Evolutionary conservation across 305 asterid species (phyloP), one percentile per base, ranked within the genome.

Genomic region (Andrographis paniculata): DNA sequence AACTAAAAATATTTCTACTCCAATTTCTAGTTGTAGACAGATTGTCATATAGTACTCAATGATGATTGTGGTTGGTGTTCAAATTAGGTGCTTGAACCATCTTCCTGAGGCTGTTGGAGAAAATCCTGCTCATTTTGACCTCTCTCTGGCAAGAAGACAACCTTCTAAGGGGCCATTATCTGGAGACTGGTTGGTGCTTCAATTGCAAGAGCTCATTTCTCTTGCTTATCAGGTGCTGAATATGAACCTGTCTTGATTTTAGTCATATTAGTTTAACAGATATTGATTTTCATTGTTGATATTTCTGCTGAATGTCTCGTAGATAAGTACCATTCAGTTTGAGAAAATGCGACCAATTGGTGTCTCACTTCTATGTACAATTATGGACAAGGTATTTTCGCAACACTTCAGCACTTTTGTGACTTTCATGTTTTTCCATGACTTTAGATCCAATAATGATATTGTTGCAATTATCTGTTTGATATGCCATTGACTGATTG

Each of bases 241-340:
- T 52, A 42, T 53, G 47, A 67, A 59, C 8, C 22, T 27, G 24
- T 58, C 50, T 52, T 65, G 36, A 22, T 41, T 42, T 45, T 58
- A 42, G 60, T 51, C 39, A 23, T 55, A 31, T 55, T 50, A 33
- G 20, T 46, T 59, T 56, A 42, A 35, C 42, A 45, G 27, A 42
- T 28, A 36, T 21, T 48, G 52, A 30, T 48, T 53, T 45, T 19
- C 19, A 21, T 58, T 36, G 14, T 35, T 56, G 18, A 45, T 62
- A 50, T 38, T 59, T 56, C 27, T 39, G 24, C 35, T 44, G 66
- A 13, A 19, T 55, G 48, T 57, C 49, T 68, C 73, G 65, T 74
- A 92, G 99, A 79, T 84, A 75, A 92, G 97, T 79, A 92, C 99
- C 66, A 92, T 92, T 72, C 95, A 87, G 73, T 87, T 92, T 61